Evolutionary conservation across 768 basidiomycete species (phyloP).

Genomic region (Lentinus tigrinus): DNA sequence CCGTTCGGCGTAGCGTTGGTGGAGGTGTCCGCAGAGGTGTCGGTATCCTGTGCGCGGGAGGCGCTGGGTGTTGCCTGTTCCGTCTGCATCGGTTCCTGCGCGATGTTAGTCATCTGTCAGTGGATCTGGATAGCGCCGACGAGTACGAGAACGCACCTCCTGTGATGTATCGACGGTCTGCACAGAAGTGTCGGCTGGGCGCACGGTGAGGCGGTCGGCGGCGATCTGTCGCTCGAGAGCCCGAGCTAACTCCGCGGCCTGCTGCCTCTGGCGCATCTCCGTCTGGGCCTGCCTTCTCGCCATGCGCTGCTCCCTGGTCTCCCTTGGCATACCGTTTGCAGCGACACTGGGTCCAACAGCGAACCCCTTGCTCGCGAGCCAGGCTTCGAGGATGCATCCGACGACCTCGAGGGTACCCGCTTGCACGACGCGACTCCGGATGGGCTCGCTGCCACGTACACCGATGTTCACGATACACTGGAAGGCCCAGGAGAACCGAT

Average conservation of each 20-base stretch:
- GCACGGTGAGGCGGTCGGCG: slow-evolving; percentile 17
- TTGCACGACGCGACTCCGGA: slow-evolving; percentile 89
- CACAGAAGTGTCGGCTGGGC: neutral
- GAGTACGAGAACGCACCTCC: slow-evolving; percentile 7
- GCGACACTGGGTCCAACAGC: slow-evolving; percentile 79
- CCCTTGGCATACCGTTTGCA: slow-evolving; percentile 71
- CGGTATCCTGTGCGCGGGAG: slow-evolving; percentile 50
- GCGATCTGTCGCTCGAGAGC: slow-evolving; percentile 49
- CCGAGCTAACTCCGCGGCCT: slow-evolving; percentile 54
- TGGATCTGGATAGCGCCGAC: no score
- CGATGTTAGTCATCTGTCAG: neutral
- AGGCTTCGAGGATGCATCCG: slow-evolving; percentile 90
- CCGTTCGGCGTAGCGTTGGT: slow-evolving; percentile 57
- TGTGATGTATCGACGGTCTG: neutral
- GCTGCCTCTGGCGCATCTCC: slow-evolving; percentile 60
- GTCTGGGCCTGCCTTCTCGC: slow-evolving; percentile 56
- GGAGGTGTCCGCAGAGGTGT: slow-evolving; percentile 63
- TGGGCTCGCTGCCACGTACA: slow-evolving; percentile 90
- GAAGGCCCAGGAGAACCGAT: slow-evolving; percentile 90
- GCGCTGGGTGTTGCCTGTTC: slow-evolving; percentile 20
- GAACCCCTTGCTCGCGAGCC: slow-evolving; percentile 87
- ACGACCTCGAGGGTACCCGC: slow-evolving; percentile 93
- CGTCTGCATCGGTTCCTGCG: slow-evolving; percentile 27
- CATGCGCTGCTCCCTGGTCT: slow-evolving; percentile 71
- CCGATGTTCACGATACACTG: slow-evolving; percentile 98